phyloP scores from a whole-genome alignment of 2,329 filamentous ascomycete species.

The Xylariales sp. region DNA sequence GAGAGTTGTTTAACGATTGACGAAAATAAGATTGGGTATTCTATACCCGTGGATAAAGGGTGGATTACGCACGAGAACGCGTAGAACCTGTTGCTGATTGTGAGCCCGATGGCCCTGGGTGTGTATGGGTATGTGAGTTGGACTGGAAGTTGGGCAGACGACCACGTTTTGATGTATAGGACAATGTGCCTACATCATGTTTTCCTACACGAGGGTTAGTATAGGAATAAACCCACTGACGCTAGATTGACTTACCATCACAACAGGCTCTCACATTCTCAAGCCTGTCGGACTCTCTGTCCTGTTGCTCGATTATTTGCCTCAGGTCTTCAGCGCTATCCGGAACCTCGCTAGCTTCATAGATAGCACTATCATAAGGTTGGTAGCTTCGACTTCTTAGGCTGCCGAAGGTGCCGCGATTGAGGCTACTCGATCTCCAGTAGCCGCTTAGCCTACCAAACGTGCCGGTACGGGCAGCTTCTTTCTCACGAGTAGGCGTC shows the following conservation, averaged over 20 bases:
- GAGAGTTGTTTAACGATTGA: slow-evolving; percentile 38
- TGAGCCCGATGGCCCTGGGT: slow-evolving; percentile 50
- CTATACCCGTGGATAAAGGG: slow-evolving; percentile 12
- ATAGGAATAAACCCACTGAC: neutral
- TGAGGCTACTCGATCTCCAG: slow-evolving; percentile 62
- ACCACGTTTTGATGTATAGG: slow-evolving; percentile 59
- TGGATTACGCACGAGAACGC: slow-evolving; percentile 51
- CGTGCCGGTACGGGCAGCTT: slow-evolving; percentile 56
- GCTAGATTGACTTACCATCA: slow-evolving; percentile 77
- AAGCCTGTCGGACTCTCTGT: slow-evolving; percentile 80
- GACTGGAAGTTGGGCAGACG: slow-evolving; percentile 52
- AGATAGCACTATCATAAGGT: slow-evolving; percentile 61
- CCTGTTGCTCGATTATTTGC: slow-evolving; percentile 81
- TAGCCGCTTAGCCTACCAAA: slow-evolving; percentile 71
- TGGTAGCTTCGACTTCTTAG: slow-evolving; percentile 64
- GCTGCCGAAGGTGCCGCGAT: slow-evolving; percentile 62
- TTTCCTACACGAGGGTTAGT: slow-evolving; percentile 64
- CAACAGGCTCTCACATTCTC: slow-evolving; percentile 98
- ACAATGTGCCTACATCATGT: slow-evolving; percentile 76
- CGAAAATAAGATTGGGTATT: slow-evolving; percentile 27
- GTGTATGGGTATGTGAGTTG: slow-evolving; percentile 45
- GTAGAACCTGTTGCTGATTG: slow-evolving; percentile 42
- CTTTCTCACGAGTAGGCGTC: slow-evolving; percentile 61
- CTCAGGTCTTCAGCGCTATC: slow-evolving; percentile 87
- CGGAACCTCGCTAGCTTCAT: slow-evolving; percentile 71